These are phyloP conservation scores for Cadophora gregata DNA, from an alignment of 2,329 filamentous ascomycete genomes.

Conservation along the genomic window DNA sequence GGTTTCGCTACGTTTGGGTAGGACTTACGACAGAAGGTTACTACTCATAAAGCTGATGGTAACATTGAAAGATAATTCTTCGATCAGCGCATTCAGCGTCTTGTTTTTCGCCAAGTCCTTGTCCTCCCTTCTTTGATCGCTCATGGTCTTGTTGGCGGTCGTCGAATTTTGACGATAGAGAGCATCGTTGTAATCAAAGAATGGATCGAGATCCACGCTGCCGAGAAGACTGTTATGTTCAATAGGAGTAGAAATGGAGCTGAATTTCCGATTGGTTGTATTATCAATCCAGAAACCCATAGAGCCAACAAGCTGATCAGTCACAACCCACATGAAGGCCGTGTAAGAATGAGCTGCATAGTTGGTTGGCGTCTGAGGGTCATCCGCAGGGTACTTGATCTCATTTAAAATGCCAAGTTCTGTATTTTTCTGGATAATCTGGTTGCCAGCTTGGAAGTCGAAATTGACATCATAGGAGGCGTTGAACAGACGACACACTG, in stretches of 20 bases:
- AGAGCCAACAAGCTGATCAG: conserved; percentile 28
- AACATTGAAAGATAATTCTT: conserved; percentile 21
- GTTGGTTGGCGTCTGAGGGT: not conserved
- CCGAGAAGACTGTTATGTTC: conserved; percentile 29
- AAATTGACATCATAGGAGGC: conserved; percentile 30
- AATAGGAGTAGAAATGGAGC: conserved; percentile 29
- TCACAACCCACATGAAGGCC: conserved; percentile 29
- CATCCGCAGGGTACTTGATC: conserved; percentile 23
- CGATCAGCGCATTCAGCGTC: conserved; percentile 21
- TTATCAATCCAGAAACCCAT: conserved; percentile 24
- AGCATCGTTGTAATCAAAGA: conserved; percentile 28
- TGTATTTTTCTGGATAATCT: conserved; percentile 15
- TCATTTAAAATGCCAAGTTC: conserved; percentile 8
- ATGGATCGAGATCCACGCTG: conserved; percentile 29
- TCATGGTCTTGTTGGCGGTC: not conserved
- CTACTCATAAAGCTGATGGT: conserved; percentile 27
- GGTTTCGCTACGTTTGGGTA: no score
- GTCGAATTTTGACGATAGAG: not conserved
- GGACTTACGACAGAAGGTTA: conserved; percentile 22
- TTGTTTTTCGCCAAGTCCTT: conserved; percentile 22
- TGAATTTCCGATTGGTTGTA: conserved; percentile 17
- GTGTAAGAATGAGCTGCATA: conserved; percentile 31
- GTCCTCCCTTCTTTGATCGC: conserved; percentile 21
- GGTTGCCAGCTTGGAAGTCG: conserved; percentile 25
- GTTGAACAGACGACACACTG: conserved; percentile 28